Percentiles rank a stretch among this genome's conserved stretches.
phyloP scores from a whole-genome alignment of 805 yeast species.

The Monosporozyma aerobia region DNA sequence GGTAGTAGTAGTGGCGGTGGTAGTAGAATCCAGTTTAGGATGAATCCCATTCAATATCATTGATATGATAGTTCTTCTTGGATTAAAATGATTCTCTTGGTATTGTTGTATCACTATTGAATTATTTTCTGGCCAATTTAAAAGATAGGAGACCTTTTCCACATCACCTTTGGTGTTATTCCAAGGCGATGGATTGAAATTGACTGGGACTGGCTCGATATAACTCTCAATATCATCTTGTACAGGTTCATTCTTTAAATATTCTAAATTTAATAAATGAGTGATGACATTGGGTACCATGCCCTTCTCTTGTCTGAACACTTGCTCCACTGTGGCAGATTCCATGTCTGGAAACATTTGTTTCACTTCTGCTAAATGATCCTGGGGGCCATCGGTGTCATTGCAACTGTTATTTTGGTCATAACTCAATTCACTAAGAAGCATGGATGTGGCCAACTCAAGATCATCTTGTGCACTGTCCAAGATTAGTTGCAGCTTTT shows the following conservation, averaged over 20 bases:
- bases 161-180: background rate
- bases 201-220: conserved; percentile 12
- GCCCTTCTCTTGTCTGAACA: conserved; percentile 17
- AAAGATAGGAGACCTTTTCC: conserved; percentile 9
- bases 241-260: conserved; percentile 5
- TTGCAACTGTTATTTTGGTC: background rate
- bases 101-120: conserved; percentile 20
- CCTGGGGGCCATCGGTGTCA: background rate
- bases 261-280: conserved; percentile 10
- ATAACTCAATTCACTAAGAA: conserved; percentile 16
- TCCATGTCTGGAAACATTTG: conserved; percentile 41
- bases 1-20: background rate
- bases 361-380: conserved; percentile 16
- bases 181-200: conserved; percentile 1
- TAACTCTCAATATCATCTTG: conserved; percentile 10
- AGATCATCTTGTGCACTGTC: conserved; percentile 14
- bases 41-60: conserved; percentile 17
- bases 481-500: conserved; percentile 11
- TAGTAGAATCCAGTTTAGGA: background rate
- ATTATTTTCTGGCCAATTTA: conserved; percentile 13
- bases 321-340: conserved; percentile 22
- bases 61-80: conserved; percentile 31
- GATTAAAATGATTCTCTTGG: conserved; percentile 24
- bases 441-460: conserved; percentile 17
- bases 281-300: background rate